phyloP scores from a whole-genome alignment of 495 filamentous ascomycete genomes.

The Aspergillus homomorphus region DNA sequence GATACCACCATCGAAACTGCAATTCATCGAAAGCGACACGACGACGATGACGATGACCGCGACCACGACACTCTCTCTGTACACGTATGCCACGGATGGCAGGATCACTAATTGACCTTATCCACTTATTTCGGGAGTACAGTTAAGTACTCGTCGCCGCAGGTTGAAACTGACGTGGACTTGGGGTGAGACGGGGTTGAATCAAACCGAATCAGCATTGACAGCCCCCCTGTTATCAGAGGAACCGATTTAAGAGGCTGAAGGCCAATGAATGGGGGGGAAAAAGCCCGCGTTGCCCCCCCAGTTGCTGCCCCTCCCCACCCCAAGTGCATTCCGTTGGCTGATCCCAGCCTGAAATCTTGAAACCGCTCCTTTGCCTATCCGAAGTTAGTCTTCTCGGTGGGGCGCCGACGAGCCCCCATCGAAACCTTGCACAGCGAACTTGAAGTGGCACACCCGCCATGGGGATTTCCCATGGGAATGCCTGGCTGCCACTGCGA shows the following conservation, averaged over 20 bases:
- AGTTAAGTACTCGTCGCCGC: constrained; percentile 12
- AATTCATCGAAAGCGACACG: not conserved
- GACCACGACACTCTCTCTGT: not conserved
- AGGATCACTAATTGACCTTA: not conserved
- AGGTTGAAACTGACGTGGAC: constrained; percentile 22
- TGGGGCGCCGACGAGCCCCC: constrained; percentile 13
- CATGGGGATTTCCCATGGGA: not conserved
- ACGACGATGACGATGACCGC: no score
- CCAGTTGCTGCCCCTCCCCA: not conserved
- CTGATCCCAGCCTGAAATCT: constrained; percentile 15
- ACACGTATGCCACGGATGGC: not conserved
- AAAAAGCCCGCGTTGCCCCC: not conserved
- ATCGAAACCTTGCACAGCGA: constrained; percentile 2
- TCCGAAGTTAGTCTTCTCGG: constrained; percentile 6
- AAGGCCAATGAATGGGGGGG: constrained; percentile 5
- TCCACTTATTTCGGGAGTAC: constrained; percentile 4
- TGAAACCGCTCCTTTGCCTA: constrained; percentile 20
- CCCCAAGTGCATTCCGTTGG: constrained; percentile 14
- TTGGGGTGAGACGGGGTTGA: constrained; percentile 11
- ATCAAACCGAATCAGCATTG: constrained; percentile 12
- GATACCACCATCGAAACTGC: no score
- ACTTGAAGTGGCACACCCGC: not conserved
- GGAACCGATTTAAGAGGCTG: constrained; percentile 11
- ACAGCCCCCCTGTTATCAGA: constrained; percentile 18
- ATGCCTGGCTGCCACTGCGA: not conserved